These are phyloP conservation scores for Xylaria scruposa DNA, from an alignment of 495 filamentous ascomycete genomes.

Conservation along the genomic window DNA sequence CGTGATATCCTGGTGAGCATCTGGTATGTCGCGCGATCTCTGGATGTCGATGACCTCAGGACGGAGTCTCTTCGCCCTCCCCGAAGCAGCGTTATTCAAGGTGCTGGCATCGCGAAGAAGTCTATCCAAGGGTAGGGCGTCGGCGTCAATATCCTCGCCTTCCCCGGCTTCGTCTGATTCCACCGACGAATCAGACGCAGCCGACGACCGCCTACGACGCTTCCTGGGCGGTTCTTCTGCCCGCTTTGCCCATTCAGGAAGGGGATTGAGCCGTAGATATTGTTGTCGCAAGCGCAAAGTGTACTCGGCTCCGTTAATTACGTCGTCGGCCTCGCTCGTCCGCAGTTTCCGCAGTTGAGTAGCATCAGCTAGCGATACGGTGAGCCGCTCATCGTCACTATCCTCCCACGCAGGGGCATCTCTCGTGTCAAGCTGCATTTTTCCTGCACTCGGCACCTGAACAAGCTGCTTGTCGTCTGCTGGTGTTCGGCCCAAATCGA, in stretches of 20 bases:
- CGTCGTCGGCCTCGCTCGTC: slow-evolving; percentile 78
- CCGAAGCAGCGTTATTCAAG: slow-evolving; percentile 52
- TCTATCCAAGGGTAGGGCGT: slow-evolving; percentile 76
- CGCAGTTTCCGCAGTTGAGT: slow-evolving; percentile 81
- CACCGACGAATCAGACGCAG: slow-evolving; percentile 49
- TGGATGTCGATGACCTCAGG: slow-evolving; percentile 89
- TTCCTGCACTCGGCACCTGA: slow-evolving; percentile 46
- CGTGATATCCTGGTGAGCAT: slow-evolving; percentile 70
- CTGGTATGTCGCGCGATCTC: slow-evolving; percentile 59
- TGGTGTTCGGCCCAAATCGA: slow-evolving; percentile 40
- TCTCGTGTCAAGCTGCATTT: slow-evolving; percentile 43
- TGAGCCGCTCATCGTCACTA: slow-evolving; percentile 90
- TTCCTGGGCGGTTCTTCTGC: slow-evolving; percentile 54
- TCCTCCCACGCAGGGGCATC: slow-evolving; percentile 80
- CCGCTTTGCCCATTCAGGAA: slow-evolving; percentile 76
- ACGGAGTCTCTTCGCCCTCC: slow-evolving; percentile 69
- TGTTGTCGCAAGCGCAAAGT: slow-evolving; percentile 78
- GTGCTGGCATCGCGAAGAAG: slow-evolving; percentile 74
- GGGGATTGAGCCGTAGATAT: slow-evolving; percentile 78
- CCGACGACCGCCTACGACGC: slow-evolving; percentile 60
- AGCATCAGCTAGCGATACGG: slow-evolving; percentile 78
- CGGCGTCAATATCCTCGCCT: slow-evolving; percentile 65
- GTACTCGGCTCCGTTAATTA: slow-evolving; percentile 87
- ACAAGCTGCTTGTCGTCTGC: slow-evolving; percentile 42
- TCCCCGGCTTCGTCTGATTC: slow-evolving; percentile 62